Evolutionary conservation across 2,329 filamentous ascomycete species (phyloP), one percentile per base, ranked within the genome.

Genomic region (Lasiodiplodia sp.): DNA sequence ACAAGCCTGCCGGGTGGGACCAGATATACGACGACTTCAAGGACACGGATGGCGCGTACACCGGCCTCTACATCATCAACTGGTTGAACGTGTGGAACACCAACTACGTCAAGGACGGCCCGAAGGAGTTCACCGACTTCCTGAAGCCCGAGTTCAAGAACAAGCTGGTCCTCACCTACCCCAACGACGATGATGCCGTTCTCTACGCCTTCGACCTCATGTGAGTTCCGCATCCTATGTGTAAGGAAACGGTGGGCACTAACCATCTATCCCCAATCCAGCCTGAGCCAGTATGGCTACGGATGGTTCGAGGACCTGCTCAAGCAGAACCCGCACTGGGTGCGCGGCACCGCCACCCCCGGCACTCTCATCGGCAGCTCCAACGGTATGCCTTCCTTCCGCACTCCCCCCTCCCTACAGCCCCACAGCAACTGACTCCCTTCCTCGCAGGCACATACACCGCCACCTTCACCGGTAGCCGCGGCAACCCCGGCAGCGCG

Each of bases 101-200:
- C 70, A 73, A 82, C 1, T 78, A 78, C 12, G 73, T 78, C 31
- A 72, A 73, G 18, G 70, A 74, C 0, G 68, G 78, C 0, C 80
- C 80, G 0, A 77, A 74, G 4, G 78, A 81, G 12, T 87, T 79
- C 65, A 71, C 76, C 0, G 83, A 86, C 69, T 82, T 80, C 66
- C 74, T 85, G 2, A 78, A 81, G 8, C 85, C 86, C 0, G 81
- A 84, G 68, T 86, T 82, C 76, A 87, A 87, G 75, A 76, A 84
- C 69, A 87, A 85, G 74, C 76, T 88, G 4, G 83, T 83, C 2
- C 73, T 88, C 11, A 87, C 85, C 0, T 87, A 87, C 68, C 86
- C 86, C 12, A 86, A 87, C 69, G 86, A 88, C 51, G 86, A 88
- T 52, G 86, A 88, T 66, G 86, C 86, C 0, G 82, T 88, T 2